A percentile compares a stretch with the other conserved stretches of the same genome.
Evolutionary conservation across 2,329 filamentous ascomycete genomes (phyloP).

Genomic region (Fusarium luffae): DNA sequence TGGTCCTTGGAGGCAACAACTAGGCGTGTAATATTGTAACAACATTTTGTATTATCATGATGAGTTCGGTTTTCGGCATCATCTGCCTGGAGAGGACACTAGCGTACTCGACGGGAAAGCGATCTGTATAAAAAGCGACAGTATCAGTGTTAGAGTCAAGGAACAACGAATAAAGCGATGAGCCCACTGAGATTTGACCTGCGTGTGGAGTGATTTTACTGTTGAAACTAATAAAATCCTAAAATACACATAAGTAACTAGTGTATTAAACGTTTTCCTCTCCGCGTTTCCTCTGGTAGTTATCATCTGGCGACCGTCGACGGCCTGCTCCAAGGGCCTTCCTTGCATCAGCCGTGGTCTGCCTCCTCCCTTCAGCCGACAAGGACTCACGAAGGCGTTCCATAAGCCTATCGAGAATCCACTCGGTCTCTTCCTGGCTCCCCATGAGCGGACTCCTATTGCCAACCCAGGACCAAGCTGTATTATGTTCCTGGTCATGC

Average conservation of each 20-base stretch:
- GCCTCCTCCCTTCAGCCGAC: slow-evolving; percentile 32
- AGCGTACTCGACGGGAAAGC: not conserved
- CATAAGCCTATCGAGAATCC: slow-evolving; percentile 75
- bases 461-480: slow-evolving; percentile 78
- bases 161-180: not conserved
- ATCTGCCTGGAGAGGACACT: not conserved
- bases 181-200: not conserved
- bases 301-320: slow-evolving; percentile 2
- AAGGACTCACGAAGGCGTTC: slow-evolving; percentile 59
- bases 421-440: slow-evolving; percentile 74
- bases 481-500: slow-evolving; percentile 44
- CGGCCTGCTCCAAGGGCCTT: slow-evolving; percentile 15
- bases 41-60: not conserved
- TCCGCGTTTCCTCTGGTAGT: not conserved
- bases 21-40: slow-evolving; percentile 10
- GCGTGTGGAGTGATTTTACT: not conserved
- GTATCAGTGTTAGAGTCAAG: not conserved
- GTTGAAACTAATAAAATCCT: not conserved
- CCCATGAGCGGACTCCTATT: slow-evolving; percentile 76
- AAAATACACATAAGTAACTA: not conserved
- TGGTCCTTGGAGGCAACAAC: slow-evolving; percentile 56
- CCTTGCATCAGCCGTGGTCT: slow-evolving; percentile 18
- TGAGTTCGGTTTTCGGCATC: not conserved
- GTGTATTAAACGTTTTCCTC: slow-evolving; percentile 5
- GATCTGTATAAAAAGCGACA: slow-evolving; percentile 1